These are phyloP conservation scores for Microdochium trichocladiopsis DNA, from an alignment of 2,329 filamentous ascomycete genomes.

Conservation along the genomic window DNA sequence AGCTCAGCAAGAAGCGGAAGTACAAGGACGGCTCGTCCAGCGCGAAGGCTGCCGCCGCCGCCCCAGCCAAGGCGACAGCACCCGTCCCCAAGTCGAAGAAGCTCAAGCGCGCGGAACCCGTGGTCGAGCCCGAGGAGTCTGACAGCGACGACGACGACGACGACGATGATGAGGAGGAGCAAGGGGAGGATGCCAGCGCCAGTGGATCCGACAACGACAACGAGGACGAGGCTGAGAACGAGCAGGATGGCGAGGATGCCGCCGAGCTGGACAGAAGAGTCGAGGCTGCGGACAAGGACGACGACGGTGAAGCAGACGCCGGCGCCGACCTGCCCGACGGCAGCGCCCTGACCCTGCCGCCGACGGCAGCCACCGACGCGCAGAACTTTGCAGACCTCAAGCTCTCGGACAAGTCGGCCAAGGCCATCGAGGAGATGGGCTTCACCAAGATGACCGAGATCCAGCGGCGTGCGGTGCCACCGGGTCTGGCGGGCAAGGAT, in stretches of 20 bases:
- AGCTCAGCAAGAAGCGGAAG: constrained; percentile 35
- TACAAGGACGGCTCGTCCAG: constrained; percentile 16
- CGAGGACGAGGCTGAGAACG: constrained; percentile 12
- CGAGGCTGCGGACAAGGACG: constrained; percentile 18
- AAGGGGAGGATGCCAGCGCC: constrained; percentile 13
- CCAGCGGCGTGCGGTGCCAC: constrained; percentile 80
- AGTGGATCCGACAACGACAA: constrained; percentile 11
- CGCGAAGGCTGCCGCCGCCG: constrained; percentile 15
- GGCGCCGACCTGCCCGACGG: constrained; percentile 22
- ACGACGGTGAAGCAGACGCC: constrained; percentile 21
- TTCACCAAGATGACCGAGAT: constrained; percentile 96
- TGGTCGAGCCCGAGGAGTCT: constrained; percentile 8
- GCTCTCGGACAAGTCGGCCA: constrained; percentile 81
- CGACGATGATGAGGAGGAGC: constrained; percentile 9
- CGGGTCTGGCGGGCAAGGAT: constrained; percentile 81
- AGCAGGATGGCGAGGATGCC: constrained; percentile 12
- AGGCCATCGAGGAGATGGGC: constrained; percentile 81
- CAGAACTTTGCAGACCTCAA: constrained; percentile 75
- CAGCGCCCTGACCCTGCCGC: constrained; percentile 40
- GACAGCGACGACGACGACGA: constrained; percentile 11
- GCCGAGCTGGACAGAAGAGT: constrained; percentile 8
- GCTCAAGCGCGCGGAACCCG: constrained; percentile 25
- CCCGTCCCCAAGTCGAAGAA: constrained; percentile 33
- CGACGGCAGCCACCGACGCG: constrained; percentile 53
- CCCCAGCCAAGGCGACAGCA: constrained; percentile 18